These are phyloP conservation scores for Protomyces gravidus DNA, from an alignment of 1,139 yeast species.

Conservation along the genomic window DNA sequence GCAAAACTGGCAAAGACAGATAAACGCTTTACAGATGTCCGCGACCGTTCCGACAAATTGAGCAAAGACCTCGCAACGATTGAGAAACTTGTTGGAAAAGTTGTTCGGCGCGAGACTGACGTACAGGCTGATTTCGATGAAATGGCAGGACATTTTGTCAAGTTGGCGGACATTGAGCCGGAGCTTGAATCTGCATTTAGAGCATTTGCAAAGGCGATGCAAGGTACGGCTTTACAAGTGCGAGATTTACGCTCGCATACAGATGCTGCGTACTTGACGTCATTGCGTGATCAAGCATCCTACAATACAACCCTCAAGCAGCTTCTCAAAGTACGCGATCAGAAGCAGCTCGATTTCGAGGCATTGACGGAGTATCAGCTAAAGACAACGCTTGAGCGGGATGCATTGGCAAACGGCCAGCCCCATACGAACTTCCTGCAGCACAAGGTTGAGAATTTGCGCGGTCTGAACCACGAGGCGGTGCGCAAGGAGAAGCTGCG, in stretches of 20 bases:
- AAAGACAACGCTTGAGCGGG: conserved; percentile 65
- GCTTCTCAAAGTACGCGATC: conserved; percentile 78
- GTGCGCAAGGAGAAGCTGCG: conserved; percentile 52
- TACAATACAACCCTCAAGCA: conserved; percentile 72
- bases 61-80: conserved; percentile 76
- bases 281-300: conserved; percentile 81
- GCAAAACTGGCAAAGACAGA: conserved; percentile 71
- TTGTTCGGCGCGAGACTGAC: conserved; percentile 68
- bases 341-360: conserved; percentile 84
- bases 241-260: conserved; percentile 56
- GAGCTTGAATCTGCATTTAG: conserved; percentile 50
- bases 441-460: conserved; percentile 54
- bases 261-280: conserved; percentile 76
- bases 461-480: conserved; percentile 58
- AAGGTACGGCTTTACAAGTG: conserved; percentile 44
- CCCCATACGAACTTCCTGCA: conserved; percentile 50
- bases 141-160: conserved; percentile 64
- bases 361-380: conserved; percentile 73
- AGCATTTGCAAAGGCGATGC: conserved; percentile 53
- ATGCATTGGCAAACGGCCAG: conserved; percentile 50
- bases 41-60: conserved; percentile 72
- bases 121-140: conserved; percentile 67
- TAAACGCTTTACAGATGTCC: conserved; percentile 77
- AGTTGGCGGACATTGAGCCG: conserved; percentile 57
- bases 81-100: conserved; percentile 70